Conservation (phyloP, 495 filamentous ascomycete genomes). For the Chaetomidium leptoderma region DNA sequence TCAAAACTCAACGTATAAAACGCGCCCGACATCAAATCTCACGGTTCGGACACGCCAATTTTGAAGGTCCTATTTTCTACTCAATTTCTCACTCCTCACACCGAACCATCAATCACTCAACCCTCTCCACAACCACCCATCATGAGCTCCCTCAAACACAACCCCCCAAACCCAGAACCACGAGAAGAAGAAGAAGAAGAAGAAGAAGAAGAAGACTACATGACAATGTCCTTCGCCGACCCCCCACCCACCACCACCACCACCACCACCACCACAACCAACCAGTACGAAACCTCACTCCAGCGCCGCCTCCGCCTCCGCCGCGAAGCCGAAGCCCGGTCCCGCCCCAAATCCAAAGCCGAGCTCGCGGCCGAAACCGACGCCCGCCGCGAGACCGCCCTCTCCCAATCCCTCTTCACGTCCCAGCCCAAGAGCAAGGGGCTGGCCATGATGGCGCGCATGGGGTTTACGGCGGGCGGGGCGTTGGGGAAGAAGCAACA, state of each 20-base stretch:
- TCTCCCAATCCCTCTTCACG: slow-evolving; percentile 62
- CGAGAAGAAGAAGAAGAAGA: slow-evolving; percentile 4
- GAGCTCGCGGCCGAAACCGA: slow-evolving; percentile 69
- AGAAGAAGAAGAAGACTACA: slow-evolving; percentile 58
- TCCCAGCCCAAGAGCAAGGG: slow-evolving; percentile 60
- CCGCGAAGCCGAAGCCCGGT: slow-evolving; percentile 56
- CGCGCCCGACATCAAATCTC: background rate
- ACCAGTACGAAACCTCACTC: slow-evolving; percentile 51
- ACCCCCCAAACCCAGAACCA: slow-evolving; percentile 2
- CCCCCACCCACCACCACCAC: slow-evolving; percentile 5
- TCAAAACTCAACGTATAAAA: background rate
- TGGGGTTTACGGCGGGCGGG: slow-evolving; percentile 76
- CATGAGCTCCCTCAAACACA: background rate
- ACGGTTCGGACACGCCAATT: background rate
- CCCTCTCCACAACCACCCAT: background rate
- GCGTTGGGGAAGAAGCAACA: slow-evolving; percentile 53
- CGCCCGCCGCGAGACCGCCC: slow-evolving; percentile 66
- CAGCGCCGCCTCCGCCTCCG: slow-evolving; percentile 52
- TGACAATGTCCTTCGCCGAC: slow-evolving; percentile 57
- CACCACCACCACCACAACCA: background rate
- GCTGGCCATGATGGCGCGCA: slow-evolving; percentile 91
- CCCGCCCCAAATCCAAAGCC: slow-evolving; percentile 70
- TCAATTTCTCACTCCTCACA: background rate
- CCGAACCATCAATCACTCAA: background rate
- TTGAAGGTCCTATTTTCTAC: too few relatives aligned